Conservation (phyloP, 2,329 filamentous ascomycete species). For the Cladosporium sp. region DNA sequence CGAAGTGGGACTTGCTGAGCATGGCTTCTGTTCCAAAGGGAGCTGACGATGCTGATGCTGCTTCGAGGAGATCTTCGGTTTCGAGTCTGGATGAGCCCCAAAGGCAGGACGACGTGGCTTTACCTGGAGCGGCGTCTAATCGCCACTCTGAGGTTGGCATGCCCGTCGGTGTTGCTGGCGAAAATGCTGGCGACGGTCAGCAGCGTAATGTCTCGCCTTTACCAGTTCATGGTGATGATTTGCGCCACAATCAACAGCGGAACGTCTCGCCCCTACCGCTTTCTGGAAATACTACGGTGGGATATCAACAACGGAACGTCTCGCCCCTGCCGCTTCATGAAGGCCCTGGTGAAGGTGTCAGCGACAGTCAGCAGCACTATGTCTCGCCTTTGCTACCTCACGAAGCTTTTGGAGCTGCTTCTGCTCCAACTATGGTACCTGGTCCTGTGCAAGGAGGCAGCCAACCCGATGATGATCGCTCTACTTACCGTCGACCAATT, state of each 20-base stretch:
- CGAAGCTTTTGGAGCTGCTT: no score
- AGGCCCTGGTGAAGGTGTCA: not conserved
- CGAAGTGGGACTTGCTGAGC: slow-evolving; percentile 18
- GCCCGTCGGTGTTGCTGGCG: not conserved
- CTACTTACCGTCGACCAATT: not conserved
- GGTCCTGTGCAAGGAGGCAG: not conserved
- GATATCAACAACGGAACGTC: not conserved
- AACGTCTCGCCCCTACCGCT: not conserved
- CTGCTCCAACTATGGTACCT: not conserved
- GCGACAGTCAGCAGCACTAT: not conserved
- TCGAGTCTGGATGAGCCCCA: slow-evolving; percentile 22
- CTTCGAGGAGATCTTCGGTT: slow-evolving; percentile 23
- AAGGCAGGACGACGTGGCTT: not conserved
- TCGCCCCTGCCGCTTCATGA: not conserved
- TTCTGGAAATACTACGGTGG: not conserved
- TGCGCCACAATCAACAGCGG: not conserved
- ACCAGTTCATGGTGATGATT: not conserved
- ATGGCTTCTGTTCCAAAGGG: slow-evolving; percentile 22
- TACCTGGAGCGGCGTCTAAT: not conserved
- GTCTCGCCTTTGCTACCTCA: not conserved
- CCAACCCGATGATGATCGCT: not conserved
- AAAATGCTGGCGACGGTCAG: not conserved
- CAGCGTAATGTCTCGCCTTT: not conserved
- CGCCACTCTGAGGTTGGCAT: not conserved
- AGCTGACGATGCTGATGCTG: slow-evolving; percentile 10